Percentiles rank a stretch among this genome's conserved stretches.
Conservation (phyloP, 2,329 filamentous ascomycete genomes). For the Claviceps digitariae region DNA sequence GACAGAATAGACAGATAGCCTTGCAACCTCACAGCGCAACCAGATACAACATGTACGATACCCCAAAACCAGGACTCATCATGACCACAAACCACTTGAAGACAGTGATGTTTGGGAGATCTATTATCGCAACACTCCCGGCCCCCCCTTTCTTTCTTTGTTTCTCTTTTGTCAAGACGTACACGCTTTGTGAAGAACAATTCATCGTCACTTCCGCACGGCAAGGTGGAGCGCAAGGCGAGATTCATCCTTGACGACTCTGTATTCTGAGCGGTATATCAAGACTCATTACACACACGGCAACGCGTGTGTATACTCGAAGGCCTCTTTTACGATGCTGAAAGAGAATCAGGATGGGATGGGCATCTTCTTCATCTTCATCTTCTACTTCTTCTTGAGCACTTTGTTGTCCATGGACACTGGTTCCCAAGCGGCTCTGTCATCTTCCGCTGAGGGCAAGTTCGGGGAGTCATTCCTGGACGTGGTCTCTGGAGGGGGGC, state of each 20-base stretch:
- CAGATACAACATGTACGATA: constrained; percentile 8
- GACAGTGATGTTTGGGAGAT: background rate
- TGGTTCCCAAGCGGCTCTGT: constrained; percentile 1
- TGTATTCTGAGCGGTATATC: constrained; percentile 64
- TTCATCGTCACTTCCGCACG: constrained; percentile 37
- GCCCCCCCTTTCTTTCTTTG: background rate
- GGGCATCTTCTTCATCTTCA: background rate
- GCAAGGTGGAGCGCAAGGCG: constrained; percentile 66
- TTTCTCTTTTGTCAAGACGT: background rate
- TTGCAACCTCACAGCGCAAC: background rate
- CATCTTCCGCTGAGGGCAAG: background rate
- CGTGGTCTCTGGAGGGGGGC: constrained; percentile 12
- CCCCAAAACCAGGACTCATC: background rate
- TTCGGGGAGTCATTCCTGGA: background rate
- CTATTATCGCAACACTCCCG: background rate
- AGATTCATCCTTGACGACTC: constrained; percentile 60
- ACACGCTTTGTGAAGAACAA: no score
- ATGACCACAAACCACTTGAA: background rate
- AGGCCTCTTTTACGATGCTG: constrained; percentile 11
- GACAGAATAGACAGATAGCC: constrained; percentile 13
- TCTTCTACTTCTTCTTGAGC: constrained; percentile 20
- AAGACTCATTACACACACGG: constrained; percentile 14
- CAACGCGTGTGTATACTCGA: constrained; percentile 2
- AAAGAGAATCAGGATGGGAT: constrained; percentile 21
- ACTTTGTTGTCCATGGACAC: constrained; percentile 29